These are phyloP conservation scores for Potentilla sterilis DNA, from an alignment of 306 rosid genomes.

Conservation along the genomic window DNA sequence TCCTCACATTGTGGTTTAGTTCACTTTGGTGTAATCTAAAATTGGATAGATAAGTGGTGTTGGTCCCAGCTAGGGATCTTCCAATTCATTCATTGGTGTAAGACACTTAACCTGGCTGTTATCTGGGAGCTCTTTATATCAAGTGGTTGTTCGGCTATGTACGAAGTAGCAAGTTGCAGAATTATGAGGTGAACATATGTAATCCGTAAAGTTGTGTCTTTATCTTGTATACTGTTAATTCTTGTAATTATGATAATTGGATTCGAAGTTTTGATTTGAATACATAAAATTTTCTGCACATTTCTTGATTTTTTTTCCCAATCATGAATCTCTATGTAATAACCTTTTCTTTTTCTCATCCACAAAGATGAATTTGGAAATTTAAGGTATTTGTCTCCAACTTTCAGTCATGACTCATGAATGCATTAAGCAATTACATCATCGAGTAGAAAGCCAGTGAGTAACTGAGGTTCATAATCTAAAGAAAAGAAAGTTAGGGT, in stretches of 20 bases:
- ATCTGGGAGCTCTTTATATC: conserved; percentile 36
- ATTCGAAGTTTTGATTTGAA: conserved; percentile 22
- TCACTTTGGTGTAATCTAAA: conserved; percentile 34
- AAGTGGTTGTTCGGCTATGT: conserved; percentile 41
- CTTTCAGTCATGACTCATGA: not conserved
- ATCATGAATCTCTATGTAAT: not conserved
- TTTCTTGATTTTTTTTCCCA: not conserved
- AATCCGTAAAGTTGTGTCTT: conserved; percentile 2
- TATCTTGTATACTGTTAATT: conserved; percentile 22
- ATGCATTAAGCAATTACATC: not conserved
- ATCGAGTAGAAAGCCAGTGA: not conserved
- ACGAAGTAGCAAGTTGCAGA: conserved; percentile 28
- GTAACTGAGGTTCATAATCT: not conserved
- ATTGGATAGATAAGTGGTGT: conserved; percentile 31
- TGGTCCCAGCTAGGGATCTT: conserved; percentile 29
- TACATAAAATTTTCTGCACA: not conserved
- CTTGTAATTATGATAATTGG: conserved; percentile 36
- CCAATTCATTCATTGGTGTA: conserved; percentile 39
- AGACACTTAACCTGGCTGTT: conserved; percentile 30
- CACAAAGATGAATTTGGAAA: not conserved
- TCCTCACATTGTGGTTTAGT: conserved; percentile 29
- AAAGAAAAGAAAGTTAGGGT: not conserved
- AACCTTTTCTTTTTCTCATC: not conserved
- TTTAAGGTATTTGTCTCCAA: not conserved
- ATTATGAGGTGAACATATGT: conserved; percentile 32